These are phyloP conservation scores for Nowakowskiella sp. DNA, from an alignment of 192 early-diverging fungal species.

Conservation along the genomic window DNA sequence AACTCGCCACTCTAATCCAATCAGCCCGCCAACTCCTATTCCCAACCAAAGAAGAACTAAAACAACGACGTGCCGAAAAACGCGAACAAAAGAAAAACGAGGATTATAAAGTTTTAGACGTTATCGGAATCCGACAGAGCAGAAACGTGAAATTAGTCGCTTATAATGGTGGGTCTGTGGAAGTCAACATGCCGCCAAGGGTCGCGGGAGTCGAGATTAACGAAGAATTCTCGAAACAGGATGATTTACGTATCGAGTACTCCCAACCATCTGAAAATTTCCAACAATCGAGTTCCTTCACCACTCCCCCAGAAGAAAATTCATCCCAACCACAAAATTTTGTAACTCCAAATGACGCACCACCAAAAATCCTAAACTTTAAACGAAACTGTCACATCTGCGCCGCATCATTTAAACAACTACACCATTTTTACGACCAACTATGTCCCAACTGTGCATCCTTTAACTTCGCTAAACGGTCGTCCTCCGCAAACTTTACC, in stretches of 20 bases:
- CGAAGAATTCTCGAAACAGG: slow-evolving; percentile 24
- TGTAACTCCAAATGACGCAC: not conserved
- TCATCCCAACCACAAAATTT: too few species aligned
- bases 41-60: slow-evolving; percentile 24
- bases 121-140: slow-evolving; percentile 30
- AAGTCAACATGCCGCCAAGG: slow-evolving; percentile 23
- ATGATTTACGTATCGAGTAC: too few species aligned
- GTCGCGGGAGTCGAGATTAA: slow-evolving; percentile 21
- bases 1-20: too few species aligned
- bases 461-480: slow-evolving; percentile 43
- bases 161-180: slow-evolving; percentile 27
- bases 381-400: slow-evolving; percentile 43
- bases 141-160: slow-evolving; percentile 38
- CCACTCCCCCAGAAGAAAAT: too few species aligned
- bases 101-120: slow-evolving; percentile 23
- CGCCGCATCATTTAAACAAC: slow-evolving; percentile 20
- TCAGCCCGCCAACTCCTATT: slow-evolving; percentile 13
- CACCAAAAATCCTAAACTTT: slow-evolving; percentile 32
- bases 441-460: slow-evolving; percentile 42
- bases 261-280: not conserved
- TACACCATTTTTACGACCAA: slow-evolving; percentile 49
- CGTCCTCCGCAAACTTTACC: slow-evolving; percentile 32
- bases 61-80: slow-evolving; percentile 3
- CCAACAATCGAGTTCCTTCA: not conserved
- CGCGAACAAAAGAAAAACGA: slow-evolving; percentile 18